phyloP scores from a whole-genome alignment of 768 basidiomycete species.

The Lactifluus pinguis region DNA sequence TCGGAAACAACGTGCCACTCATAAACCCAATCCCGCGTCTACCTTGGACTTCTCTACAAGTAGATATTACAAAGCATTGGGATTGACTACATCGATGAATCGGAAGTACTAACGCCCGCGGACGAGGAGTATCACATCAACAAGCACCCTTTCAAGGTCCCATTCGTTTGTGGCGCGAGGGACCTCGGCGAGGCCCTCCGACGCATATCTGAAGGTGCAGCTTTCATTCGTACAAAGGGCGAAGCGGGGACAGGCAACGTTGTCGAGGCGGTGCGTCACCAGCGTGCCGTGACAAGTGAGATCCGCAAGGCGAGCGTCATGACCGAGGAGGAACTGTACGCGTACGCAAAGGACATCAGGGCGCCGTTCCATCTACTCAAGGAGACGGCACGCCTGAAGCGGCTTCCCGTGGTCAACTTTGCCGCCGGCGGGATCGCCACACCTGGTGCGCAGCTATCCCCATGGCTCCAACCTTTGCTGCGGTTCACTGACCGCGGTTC shows the following conservation, averaged over 20 bases:
- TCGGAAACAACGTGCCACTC: neutral
- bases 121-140: slow-evolving; percentile 96
- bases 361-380: slow-evolving; percentile 94
- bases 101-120: slow-evolving; percentile 90
- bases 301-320: slow-evolving; percentile 81
- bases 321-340: slow-evolving; percentile 92
- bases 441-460: slow-evolving; percentile 46
- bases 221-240: slow-evolving; percentile 98
- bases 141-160: slow-evolving; percentile 91
- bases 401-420: slow-evolving; percentile 93
- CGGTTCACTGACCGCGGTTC: neutral
- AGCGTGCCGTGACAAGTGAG: slow-evolving; percentile 72
- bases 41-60: neutral
- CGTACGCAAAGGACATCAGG: slow-evolving; percentile 83
- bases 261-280: slow-evolving; percentile 90
- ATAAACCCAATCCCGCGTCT: neutral
- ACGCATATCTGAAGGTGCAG: slow-evolving; percentile 93
- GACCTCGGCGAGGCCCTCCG: slow-evolving; percentile 94
- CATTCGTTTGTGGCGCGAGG: slow-evolving; percentile 93
- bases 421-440: slow-evolving; percentile 92
- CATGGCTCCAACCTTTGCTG: slow-evolving; percentile 2
- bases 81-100: slow-evolving; percentile 95
- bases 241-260: slow-evolving; percentile 86
- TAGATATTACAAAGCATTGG: slow-evolving; percentile 92
- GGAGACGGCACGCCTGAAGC: slow-evolving; percentile 89